phyloP scores from a whole-genome alignment of 371 early-diverging fungal species.

The Haplosporangium sp. region DNA sequence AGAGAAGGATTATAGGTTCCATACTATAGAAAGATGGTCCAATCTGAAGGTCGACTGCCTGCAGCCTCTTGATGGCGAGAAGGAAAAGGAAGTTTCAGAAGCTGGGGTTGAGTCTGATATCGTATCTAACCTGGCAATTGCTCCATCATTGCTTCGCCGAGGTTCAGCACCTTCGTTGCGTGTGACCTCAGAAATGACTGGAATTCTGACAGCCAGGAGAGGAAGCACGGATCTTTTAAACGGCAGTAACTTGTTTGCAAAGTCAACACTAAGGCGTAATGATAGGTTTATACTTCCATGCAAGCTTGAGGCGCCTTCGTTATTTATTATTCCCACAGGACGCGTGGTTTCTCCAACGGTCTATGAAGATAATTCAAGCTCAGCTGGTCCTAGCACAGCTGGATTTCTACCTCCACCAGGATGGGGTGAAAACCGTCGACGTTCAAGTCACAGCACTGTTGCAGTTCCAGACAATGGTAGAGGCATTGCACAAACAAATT shows the following conservation, averaged over 20 bases:
- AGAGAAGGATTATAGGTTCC: constrained; percentile 34
- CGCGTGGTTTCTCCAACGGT: constrained; percentile 22
- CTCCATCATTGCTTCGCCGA: neutral
- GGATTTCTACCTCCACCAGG: constrained; percentile 41
- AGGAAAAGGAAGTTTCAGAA: neutral
- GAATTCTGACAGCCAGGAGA: constrained; percentile 4
- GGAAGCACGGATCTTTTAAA: constrained; percentile 5
- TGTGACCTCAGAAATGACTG: neutral
- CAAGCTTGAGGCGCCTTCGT: constrained; percentile 31
- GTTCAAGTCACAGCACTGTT: constrained; percentile 42
- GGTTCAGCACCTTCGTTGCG: constrained; percentile 12
- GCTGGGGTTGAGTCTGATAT: neutral
- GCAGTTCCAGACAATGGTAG: constrained; percentile 41
- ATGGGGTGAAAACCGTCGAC: constrained; percentile 45
- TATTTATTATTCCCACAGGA: constrained; percentile 1
- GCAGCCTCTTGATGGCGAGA: constrained; percentile 7
- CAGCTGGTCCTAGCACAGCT: constrained; percentile 30
- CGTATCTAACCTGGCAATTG: neutral
- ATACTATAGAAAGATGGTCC: constrained; percentile 42
- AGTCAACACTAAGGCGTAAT: constrained; percentile 33
- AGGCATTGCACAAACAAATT: constrained; percentile 24
- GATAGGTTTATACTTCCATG: constrained; percentile 43
- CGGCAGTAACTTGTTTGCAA: neutral
- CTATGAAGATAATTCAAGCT: constrained; percentile 16
- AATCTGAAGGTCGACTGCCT: constrained; percentile 24